Conservation (phyloP, 192 early-diverging fungal species). For the Podila horticola region DNA sequence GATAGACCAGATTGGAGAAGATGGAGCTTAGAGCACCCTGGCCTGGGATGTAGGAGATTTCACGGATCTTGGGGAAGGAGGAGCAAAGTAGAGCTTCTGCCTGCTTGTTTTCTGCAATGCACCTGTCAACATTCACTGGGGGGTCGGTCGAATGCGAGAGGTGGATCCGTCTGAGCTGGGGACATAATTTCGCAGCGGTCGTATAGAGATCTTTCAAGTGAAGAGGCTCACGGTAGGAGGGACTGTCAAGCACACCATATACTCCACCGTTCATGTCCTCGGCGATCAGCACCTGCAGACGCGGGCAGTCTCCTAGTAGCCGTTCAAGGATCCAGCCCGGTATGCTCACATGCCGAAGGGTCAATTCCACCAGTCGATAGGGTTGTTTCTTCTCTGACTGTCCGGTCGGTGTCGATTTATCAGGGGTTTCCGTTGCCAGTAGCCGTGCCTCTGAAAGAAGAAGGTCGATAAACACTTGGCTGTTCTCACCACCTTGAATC, state of each 20-base stretch:
- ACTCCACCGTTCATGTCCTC: background rate
- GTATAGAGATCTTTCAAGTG: background rate
- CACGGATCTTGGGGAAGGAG: background rate
- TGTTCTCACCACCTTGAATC: background rate
- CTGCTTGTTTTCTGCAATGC: background rate
- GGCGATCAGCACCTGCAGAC: background rate
- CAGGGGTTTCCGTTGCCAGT: background rate
- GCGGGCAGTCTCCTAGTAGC: background rate
- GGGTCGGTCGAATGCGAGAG: background rate
- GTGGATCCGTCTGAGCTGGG: background rate
- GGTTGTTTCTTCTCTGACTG: background rate
- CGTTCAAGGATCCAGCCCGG: background rate
- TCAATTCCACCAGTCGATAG: background rate
- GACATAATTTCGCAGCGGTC: background rate
- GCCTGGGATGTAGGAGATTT: background rate
- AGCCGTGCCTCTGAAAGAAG: background rate
- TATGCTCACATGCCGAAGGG: slow-evolving; percentile 2
- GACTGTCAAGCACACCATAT: background rate
- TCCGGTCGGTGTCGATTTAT: background rate
- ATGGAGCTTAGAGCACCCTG: background rate
- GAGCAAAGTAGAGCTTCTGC: background rate
- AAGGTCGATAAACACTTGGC: background rate
- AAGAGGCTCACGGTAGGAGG: background rate
- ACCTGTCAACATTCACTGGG: background rate
- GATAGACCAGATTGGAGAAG: background rate